phyloP scores from a whole-genome alignment of 306 rosid genomes.

The Begonia masoniana region DNA sequence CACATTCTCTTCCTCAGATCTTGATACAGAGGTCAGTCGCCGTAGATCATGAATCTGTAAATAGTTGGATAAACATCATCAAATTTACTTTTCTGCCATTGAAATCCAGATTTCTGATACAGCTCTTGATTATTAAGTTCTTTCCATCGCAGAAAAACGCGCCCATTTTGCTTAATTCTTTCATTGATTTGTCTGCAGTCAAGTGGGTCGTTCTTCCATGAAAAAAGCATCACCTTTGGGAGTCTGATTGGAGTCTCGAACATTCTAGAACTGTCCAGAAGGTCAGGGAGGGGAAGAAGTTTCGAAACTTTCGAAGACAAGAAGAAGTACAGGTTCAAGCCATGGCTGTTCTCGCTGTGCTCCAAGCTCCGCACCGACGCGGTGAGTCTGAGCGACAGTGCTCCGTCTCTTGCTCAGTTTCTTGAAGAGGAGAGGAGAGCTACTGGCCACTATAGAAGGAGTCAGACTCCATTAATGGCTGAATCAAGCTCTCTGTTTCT shows the following conservation, averaged over 20 bases:
- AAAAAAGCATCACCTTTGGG: conserved; percentile 50
- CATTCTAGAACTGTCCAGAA: conserved; percentile 36
- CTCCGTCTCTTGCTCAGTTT: conserved; percentile 56
- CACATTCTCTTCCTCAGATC: conserved; percentile 42
- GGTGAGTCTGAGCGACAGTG: conserved; percentile 20
- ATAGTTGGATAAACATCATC: not conserved
- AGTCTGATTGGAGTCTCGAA: conserved; percentile 45
- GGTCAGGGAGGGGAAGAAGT: conserved; percentile 38
- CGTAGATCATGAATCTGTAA: not conserved
- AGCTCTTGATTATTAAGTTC: no score
- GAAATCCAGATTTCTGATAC: no score
- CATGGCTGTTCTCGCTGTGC: conserved; percentile 64
- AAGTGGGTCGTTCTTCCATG: conserved; percentile 44
- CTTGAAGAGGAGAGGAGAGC: conserved; percentile 52
- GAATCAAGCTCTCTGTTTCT: no score
- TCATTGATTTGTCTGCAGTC: conserved; percentile 21
- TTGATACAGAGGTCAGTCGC: conserved; percentile 41
- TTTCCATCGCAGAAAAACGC: no score
- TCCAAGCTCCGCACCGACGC: conserved; percentile 51
- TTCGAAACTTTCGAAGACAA: conserved; percentile 21
- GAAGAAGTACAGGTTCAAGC: conserved; percentile 30
- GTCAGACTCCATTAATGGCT: not conserved
- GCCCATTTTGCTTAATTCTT: no score
- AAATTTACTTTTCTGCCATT: not conserved
- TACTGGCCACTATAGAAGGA: conserved; percentile 17